phyloP scores from a whole-genome alignment of 179 eudicot genomes.

The Drosera spatulata region DNA sequence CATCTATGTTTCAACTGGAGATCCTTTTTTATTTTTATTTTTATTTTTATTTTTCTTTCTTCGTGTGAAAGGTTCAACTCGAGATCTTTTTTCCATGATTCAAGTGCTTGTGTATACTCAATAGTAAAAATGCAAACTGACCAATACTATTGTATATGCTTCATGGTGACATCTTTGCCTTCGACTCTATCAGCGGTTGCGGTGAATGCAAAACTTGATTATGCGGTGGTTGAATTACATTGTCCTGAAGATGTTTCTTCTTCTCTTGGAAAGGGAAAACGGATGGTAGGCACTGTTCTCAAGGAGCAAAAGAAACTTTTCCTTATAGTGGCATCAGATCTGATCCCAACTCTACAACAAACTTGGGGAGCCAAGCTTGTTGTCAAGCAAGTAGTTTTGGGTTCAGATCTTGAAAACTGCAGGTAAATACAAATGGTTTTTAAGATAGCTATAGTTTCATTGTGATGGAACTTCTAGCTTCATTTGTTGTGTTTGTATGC shows the following conservation, averaged over 20 bases:
- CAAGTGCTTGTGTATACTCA: too few relatives aligned
- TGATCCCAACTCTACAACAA: conserved; percentile 68
- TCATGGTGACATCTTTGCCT: not conserved
- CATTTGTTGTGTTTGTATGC: too few relatives aligned
- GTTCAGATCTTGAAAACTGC: conserved; percentile 83
- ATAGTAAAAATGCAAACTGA: too few relatives aligned
- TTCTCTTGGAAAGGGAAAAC: conserved; percentile 29
- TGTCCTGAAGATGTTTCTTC: conserved; percentile 22
- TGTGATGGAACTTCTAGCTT: conserved; percentile 1
- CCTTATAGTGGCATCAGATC: conserved; percentile 77
- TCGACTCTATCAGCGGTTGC: conserved; percentile 65
- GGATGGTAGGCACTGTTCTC: conserved; percentile 41
- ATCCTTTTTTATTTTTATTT: too few relatives aligned
- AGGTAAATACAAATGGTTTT: conserved; percentile 21
- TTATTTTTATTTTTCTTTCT: too few relatives aligned
- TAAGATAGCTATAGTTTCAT: not conserved
- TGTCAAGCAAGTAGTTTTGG: conserved; percentile 51
- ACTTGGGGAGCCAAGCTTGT: conserved; percentile 80
- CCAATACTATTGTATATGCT: too few relatives aligned
- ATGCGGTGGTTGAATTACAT: conserved; percentile 56
- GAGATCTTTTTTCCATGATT: too few relatives aligned
- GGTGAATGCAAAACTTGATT: conserved; percentile 80
- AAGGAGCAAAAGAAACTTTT: conserved; percentile 35
- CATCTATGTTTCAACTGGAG: too few relatives aligned
- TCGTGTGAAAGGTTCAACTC: too few relatives aligned